Evolutionary conservation across 2,329 filamentous ascomycete genomes (phyloP).

Genomic region (Ceratocystis diversiconidia): DNA sequence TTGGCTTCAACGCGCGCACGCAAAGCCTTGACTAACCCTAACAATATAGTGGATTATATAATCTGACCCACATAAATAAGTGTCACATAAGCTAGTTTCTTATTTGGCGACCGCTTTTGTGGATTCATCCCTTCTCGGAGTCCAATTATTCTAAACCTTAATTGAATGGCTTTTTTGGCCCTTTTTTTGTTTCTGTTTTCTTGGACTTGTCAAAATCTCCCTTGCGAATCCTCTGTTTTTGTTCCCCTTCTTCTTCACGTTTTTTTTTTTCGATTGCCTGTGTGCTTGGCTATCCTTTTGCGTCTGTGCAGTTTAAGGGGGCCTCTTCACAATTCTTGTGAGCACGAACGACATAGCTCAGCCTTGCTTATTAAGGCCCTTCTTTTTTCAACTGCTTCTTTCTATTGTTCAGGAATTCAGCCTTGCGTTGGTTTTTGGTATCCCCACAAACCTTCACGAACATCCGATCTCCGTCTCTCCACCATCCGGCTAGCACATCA

Average conservation of each 20-base stretch:
- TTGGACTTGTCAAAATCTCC: neutral
- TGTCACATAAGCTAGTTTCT: neutral
- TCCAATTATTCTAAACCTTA: too few species aligned
- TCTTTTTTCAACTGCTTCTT: conserved; percentile 2
- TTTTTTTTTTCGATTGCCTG: neutral
- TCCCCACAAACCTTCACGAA: neutral
- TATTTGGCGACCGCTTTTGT: neutral
- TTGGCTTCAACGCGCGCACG: too few species aligned
- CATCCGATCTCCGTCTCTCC: neutral
- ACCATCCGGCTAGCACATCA: neutral
- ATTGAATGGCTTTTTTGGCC: too few species aligned
- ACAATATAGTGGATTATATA: neutral
- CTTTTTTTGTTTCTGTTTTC: neutral
- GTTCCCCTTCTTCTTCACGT: neutral
- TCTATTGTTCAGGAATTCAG: neutral
- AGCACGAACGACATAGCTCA: neutral
- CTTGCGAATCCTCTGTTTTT: neutral
- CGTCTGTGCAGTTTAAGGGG: neutral
- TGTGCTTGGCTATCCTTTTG: neutral
- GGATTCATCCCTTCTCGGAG: neutral
- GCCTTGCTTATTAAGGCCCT: neutral
- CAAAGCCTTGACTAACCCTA: neutral
- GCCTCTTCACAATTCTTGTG: neutral
- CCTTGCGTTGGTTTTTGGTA: neutral
- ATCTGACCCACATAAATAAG: neutral